Evolutionary conservation across 768 basidiomycete genomes (phyloP).

Genomic region (Collybiopsis confluens): DNA sequence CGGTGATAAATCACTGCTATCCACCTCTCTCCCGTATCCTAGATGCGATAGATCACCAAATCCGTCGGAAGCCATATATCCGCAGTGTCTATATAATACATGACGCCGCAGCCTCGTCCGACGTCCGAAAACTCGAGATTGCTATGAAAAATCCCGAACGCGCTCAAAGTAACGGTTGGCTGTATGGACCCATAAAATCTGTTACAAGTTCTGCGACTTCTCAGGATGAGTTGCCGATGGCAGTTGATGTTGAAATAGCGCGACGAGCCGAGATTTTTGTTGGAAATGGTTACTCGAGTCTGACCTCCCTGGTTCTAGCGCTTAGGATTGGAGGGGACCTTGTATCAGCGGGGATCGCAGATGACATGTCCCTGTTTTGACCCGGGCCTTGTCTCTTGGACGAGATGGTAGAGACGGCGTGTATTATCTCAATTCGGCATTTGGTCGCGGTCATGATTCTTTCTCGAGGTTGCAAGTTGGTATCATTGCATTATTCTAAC

Average conservation of each 20-base stretch:
- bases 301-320: constrained; percentile 40
- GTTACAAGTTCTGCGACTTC: constrained; percentile 36
- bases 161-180: constrained; percentile 31
- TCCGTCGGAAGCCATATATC: constrained; percentile 29
- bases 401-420: too few species aligned
- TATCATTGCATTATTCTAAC: too few species aligned
- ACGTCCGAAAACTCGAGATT: constrained; percentile 34
- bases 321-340: constrained; percentile 31
- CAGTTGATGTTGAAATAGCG: constrained; percentile 42
- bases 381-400: neutral
- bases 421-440: too few species aligned
- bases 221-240: constrained; percentile 30
- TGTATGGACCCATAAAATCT: constrained; percentile 34
- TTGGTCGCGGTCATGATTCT: too few species aligned
- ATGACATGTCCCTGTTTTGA: constrained; percentile 4
- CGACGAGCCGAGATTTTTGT: constrained; percentile 39
- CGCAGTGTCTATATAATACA: constrained; percentile 40
- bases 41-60: constrained; percentile 31
- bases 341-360: neutral
- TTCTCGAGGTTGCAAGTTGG: too few species aligned
- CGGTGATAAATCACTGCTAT: constrained; percentile 41
- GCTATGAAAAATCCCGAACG: constrained; percentile 31
- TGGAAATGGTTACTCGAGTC: constrained; percentile 46
- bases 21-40: constrained; percentile 37
- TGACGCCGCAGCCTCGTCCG: constrained; percentile 42